Conservation (phyloP, 768 basidiomycete genomes). For the Termitomyces sp. region DNA sequence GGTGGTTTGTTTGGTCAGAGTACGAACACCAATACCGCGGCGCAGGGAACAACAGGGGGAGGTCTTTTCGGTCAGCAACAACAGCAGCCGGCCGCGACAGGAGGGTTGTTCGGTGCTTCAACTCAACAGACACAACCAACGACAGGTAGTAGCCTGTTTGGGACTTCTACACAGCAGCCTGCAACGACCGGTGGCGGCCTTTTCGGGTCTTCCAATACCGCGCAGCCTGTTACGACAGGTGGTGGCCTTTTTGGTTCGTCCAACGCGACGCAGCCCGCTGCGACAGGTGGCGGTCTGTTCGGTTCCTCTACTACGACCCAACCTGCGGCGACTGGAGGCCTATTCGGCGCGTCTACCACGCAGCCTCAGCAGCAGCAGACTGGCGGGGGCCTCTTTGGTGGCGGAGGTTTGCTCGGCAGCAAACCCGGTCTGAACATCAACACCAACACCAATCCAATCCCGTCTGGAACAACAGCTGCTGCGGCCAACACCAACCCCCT, state of each 20-base stretch:
- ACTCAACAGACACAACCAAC: conserved; percentile 6
- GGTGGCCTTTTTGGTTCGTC: conserved; percentile 26
- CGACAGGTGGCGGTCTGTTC: conserved; percentile 22
- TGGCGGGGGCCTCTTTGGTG: background rate
- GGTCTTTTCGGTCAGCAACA: conserved; percentile 18
- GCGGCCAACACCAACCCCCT: conserved; percentile 16
- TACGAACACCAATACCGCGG: conserved; percentile 3
- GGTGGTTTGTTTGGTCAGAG: conserved; percentile 13
- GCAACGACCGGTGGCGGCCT: conserved; percentile 16
- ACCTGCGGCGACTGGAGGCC: conserved; percentile 16
- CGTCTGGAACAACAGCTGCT: conserved; percentile 17
- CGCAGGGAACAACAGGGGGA: conserved; percentile 12
- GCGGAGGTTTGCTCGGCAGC: background rate
- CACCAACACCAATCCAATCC: conserved; percentile 15
- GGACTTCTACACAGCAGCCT: conserved; percentile 14
- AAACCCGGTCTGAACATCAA: conserved; percentile 17
- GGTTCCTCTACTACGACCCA: conserved; percentile 17
- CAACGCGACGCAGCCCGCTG: conserved; percentile 1
- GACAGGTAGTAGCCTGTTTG: conserved; percentile 18
- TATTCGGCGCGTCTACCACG: conserved; percentile 21
- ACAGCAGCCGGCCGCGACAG: conserved; percentile 12
- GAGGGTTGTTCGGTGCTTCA: conserved; percentile 20
- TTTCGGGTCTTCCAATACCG: conserved; percentile 22
- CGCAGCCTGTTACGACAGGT: conserved; percentile 16
- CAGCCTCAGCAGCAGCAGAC: conserved; percentile 7